These are phyloP conservation scores for Astrothelium subdiscretum DNA, from an alignment of 495 filamentous ascomycete genomes.

Conservation along the genomic window DNA sequence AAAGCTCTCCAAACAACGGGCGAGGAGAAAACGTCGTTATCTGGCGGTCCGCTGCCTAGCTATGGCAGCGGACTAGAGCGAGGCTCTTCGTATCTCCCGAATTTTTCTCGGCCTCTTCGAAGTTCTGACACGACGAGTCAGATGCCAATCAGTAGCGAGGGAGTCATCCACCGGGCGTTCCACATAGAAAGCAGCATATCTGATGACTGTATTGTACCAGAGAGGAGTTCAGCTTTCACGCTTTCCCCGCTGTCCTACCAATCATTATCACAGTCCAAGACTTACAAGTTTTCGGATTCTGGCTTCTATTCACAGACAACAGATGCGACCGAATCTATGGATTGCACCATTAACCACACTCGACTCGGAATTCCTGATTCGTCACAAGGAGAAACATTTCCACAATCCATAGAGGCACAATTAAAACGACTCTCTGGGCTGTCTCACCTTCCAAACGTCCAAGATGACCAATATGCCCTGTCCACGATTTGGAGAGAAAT, in stretches of 20 bases:
- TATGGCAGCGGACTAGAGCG: too few relatives aligned
- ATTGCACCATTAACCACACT: background rate
- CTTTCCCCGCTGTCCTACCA: background rate
- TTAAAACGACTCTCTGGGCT: background rate
- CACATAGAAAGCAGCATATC: too few relatives aligned
- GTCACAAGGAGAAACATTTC: background rate
- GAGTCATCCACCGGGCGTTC: too few relatives aligned
- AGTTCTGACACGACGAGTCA: too few relatives aligned
- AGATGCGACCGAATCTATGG: too few relatives aligned
- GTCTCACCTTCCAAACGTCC: background rate
- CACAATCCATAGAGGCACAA: background rate
- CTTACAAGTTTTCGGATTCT: background rate
- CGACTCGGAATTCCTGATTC: background rate
- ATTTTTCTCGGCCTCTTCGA: too few relatives aligned
- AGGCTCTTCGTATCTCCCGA: too few relatives aligned
- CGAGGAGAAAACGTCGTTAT: too few relatives aligned
- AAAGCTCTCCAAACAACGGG: too few relatives aligned
- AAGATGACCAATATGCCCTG: background rate
- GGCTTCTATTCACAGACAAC: background rate
- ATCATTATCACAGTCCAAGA: background rate
- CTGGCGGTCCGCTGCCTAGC: too few relatives aligned
- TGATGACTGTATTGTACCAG: too few relatives aligned
- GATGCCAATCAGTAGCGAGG: too few relatives aligned
- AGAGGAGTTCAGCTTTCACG: background rate
- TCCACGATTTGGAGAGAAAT: background rate